Evolutionary conservation across 2,329 filamentous ascomycete genomes (phyloP).

Genomic region (Botryotinia calthae): DNA sequence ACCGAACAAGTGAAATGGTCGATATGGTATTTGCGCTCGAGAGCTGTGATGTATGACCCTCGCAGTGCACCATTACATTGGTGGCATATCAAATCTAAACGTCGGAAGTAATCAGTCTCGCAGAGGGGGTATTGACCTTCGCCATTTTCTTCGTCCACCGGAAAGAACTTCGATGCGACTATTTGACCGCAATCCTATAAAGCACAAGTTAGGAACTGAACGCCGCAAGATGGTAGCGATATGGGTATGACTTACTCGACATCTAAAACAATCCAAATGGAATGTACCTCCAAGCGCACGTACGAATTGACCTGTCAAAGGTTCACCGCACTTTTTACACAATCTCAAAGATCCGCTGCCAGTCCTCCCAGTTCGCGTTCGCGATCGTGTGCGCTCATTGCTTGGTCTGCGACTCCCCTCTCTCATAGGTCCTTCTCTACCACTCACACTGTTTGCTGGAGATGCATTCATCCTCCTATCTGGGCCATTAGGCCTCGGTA

Average conservation of each 20-base stretch:
- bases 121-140: slow-evolving; percentile 89
- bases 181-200: slow-evolving; percentile 90
- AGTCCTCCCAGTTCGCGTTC: slow-evolving; percentile 52
- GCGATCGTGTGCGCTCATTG: slow-evolving; percentile 57
- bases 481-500: slow-evolving; percentile 34
- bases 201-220: slow-evolving; percentile 27
- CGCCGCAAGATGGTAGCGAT: neutral
- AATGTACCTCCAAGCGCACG: slow-evolving; percentile 90
- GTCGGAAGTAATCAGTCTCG: slow-evolving; percentile 95
- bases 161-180: slow-evolving; percentile 98
- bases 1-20: slow-evolving; percentile 98
- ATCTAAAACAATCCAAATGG: slow-evolving; percentile 97
- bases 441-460: slow-evolving; percentile 33
- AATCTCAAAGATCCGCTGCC: slow-evolving; percentile 60
- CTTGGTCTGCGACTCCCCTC: slow-evolving; percentile 40
- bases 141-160: slow-evolving; percentile 85
- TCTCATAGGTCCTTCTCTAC: slow-evolving; percentile 31
- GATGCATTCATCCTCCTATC: slow-evolving; percentile 35
- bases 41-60: slow-evolving; percentile 95
- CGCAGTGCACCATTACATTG: slow-evolving; percentile 89
- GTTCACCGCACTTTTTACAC: slow-evolving; percentile 85
- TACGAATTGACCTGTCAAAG: slow-evolving; percentile 92
- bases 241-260: slow-evolving; percentile 60
- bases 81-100: slow-evolving; percentile 85
- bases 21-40: slow-evolving; percentile 98